Conservation (phyloP, 148 eudicot species). For the Chenopodium berlandieri region DNA sequence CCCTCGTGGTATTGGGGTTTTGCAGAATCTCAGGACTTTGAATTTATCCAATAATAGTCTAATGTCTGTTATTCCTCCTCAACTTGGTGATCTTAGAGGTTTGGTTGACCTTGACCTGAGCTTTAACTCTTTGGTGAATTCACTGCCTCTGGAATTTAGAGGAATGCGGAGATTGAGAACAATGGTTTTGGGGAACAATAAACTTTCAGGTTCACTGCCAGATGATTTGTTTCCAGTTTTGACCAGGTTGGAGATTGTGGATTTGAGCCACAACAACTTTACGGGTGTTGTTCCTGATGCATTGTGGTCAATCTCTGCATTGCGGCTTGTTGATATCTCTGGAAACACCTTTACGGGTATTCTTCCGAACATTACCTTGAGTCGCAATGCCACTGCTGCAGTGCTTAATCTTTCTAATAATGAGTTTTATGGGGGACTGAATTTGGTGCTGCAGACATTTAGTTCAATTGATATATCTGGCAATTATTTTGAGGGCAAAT, state of each 20-base stretch:
- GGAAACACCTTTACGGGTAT: constrained; percentile 64
- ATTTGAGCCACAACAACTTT: constrained; percentile 57
- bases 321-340: constrained; percentile 70
- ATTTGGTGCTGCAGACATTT: constrained; percentile 47
- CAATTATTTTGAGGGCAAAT: constrained; percentile 70
- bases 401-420: constrained; percentile 65
- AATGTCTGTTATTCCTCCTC: constrained; percentile 63
- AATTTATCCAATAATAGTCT: constrained; percentile 68
- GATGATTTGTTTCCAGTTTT: constrained; percentile 51
- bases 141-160: constrained; percentile 56
- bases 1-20: constrained; percentile 55
- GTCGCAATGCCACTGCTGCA: constrained; percentile 40
- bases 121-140: constrained; percentile 47
- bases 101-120: constrained; percentile 90
- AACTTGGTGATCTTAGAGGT: constrained; percentile 62
- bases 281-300: constrained; percentile 57
- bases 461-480: constrained; percentile 52
- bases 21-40: constrained; percentile 51
- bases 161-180: constrained; percentile 60
- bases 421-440: constrained; percentile 59
- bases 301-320: constrained; percentile 58
- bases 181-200: constrained; percentile 56
- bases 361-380: constrained; percentile 44
- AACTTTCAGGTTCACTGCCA: constrained; percentile 58
- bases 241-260: constrained; percentile 48